Percentiles rank a stretch among this genome's conserved stretches.
phyloP scores from a whole-genome alignment of 331 rosid genomes.

The Telfairia occidentalis region DNA sequence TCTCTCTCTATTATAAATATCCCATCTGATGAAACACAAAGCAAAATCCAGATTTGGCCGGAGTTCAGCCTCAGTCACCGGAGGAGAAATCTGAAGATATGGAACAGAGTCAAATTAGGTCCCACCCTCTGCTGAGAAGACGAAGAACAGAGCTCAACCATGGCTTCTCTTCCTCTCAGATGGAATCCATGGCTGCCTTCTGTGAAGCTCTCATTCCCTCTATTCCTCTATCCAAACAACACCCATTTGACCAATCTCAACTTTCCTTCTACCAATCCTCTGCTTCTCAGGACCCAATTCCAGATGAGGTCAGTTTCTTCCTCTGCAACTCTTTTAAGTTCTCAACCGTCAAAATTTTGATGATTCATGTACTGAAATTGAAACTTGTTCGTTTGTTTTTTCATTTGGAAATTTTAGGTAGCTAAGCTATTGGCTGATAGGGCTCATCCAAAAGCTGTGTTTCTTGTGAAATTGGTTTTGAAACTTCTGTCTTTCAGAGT shows the following conservation, averaged over 20 bases:
- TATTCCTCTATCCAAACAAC: conserved; percentile 14
- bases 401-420: conserved; percentile 28
- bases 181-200: conserved; percentile 44
- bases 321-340: background rate
- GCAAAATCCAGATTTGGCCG: background rate
- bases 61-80: no score
- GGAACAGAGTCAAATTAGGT: background rate
- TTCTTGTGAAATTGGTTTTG: conserved; percentile 33
- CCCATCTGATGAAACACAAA: background rate
- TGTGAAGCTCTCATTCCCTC: conserved; percentile 73
- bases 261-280: conserved; percentile 35
- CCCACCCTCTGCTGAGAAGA: conserved; percentile 47
- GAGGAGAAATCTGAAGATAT: conserved; percentile 4
- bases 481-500: conserved; percentile 47
- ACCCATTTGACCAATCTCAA: conserved; percentile 20
- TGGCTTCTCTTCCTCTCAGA: conserved; percentile 52
- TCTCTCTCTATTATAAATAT: background rate
- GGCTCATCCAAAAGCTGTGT: conserved; percentile 27
- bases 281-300: conserved; percentile 50
- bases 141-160: conserved; percentile 34
- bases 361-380: background rate
- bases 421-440: conserved; percentile 54
- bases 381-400: background rate
- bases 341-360: background rate
- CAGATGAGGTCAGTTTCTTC: conserved; percentile 49